These are phyloP conservation scores for Colletotrichum echinochloae DNA, from an alignment of 2,329 filamentous ascomycete species.

Conservation along the genomic window DNA sequence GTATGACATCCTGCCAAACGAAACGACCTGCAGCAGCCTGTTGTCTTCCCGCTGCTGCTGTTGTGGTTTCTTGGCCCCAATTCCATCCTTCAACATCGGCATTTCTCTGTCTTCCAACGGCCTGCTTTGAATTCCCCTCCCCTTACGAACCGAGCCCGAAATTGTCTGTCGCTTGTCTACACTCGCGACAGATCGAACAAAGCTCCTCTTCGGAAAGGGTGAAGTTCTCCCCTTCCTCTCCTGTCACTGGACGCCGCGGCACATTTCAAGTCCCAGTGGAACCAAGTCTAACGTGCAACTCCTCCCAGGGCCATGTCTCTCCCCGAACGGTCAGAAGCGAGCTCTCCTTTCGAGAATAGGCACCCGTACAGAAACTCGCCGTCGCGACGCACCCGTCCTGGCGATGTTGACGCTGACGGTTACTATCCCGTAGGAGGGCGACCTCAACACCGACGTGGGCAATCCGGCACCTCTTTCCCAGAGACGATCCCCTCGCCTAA, in stretches of 20 bases:
- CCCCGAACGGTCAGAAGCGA: constrained; percentile 73
- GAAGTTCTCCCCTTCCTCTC: constrained; percentile 34
- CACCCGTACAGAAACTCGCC: constrained; percentile 76
- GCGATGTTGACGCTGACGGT: constrained; percentile 76
- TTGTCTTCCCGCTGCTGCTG: constrained; percentile 21
- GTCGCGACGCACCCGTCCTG: constrained; percentile 72
- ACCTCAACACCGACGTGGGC: constrained; percentile 65
- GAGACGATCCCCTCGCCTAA: constrained; percentile 69
- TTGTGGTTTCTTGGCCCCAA: constrained; percentile 19
- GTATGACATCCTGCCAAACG: constrained; percentile 36
- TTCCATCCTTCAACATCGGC: constrained; percentile 1
- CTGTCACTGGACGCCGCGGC: not conserved
- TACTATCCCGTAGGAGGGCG: constrained; percentile 58
- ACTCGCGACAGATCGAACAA: constrained; percentile 26
- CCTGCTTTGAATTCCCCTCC: constrained; percentile 3
- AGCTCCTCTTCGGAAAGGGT: constrained; percentile 40
- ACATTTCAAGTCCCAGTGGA: not conserved
- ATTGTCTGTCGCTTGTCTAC: constrained; percentile 20
- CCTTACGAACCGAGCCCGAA: constrained; percentile 16
- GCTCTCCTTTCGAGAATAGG: constrained; percentile 70
- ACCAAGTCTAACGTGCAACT: constrained; percentile 29
- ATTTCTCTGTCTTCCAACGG: constrained; percentile 7
- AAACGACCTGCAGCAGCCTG: constrained; percentile 26
- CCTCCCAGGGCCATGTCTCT: constrained; percentile 67
- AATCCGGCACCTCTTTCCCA: constrained; percentile 68